phyloP scores from a whole-genome alignment of 306 rosid genomes.

The Cucurbita ficifolia region DNA sequence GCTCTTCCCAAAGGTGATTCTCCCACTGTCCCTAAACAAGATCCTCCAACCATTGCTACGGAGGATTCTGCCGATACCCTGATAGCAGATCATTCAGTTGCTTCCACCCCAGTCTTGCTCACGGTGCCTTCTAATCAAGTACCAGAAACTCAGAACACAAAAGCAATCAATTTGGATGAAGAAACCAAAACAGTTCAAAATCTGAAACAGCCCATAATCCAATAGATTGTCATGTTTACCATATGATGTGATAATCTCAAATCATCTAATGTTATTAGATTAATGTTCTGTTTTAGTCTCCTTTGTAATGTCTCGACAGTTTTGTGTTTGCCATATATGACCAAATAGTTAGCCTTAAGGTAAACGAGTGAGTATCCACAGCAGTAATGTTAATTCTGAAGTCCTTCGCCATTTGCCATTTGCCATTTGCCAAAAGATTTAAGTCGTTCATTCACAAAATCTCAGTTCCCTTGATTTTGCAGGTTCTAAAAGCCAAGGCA shows the following conservation, averaged over 20 bases:
- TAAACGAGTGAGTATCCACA: neutral
- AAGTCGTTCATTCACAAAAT: neutral
- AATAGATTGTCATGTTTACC: conserved; percentile 7
- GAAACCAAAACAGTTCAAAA: conserved; percentile 28
- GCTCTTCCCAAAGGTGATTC: conserved; percentile 19
- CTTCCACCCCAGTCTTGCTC: conserved; percentile 8
- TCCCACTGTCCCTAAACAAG: neutral
- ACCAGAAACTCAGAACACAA: conserved; percentile 19
- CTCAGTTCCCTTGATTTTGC: neutral
- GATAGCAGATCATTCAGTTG: conserved; percentile 27
- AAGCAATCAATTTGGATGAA: conserved; percentile 9
- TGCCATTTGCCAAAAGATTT: too few species aligned
- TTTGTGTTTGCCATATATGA: neutral
- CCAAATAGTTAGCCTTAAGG: neutral
- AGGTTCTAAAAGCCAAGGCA: neutral
- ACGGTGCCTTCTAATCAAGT: conserved; percentile 12
- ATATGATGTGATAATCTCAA: neutral
- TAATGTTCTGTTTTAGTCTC: neutral
- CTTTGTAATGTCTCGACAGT: neutral
- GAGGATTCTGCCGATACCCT: conserved; percentile 24
- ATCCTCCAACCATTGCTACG: conserved; percentile 2
- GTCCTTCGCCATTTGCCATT: too few species aligned
- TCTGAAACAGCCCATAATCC: conserved; percentile 54
- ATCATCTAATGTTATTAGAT: neutral
- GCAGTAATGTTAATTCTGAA: too few species aligned